A percentile compares a stretch with the other conserved stretches of the same genome.
phyloP scores from a whole-genome alignment of 768 basidiomycete genomes.

The Tricholoma sp. region DNA sequence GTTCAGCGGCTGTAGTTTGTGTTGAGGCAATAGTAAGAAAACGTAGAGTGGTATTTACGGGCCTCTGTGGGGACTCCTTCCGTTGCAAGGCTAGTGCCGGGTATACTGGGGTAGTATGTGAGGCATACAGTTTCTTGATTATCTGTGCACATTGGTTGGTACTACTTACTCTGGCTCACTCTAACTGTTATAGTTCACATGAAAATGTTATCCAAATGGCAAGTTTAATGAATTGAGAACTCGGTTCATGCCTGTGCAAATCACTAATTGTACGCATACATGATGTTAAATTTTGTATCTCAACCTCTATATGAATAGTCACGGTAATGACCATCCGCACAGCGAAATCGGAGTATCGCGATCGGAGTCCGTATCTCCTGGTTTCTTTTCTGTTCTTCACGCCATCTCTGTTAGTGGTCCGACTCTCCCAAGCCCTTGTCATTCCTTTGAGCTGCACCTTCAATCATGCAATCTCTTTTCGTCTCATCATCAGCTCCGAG shows the following conservation, averaged over 20 bases:
- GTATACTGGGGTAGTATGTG: conserved; percentile 74
- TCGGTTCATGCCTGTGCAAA: too few species aligned
- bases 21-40: conserved; percentile 26
- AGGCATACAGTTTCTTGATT: conserved; percentile 49
- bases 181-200: too few species aligned
- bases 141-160: too few species aligned
- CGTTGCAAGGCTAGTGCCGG: conserved; percentile 74
- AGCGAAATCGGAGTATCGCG: too few species aligned
- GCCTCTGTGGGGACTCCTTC: conserved; percentile 83
- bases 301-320: too few species aligned
- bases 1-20: conserved; percentile 3
- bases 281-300: too few species aligned
- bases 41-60: conserved; percentile 49
- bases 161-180: too few species aligned
- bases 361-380: too few species aligned
- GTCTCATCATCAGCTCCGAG: neutral
- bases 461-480: neutral
- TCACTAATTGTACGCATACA: too few species aligned
- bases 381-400: neutral
- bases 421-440: neutral
- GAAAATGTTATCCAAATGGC: too few species aligned
- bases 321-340: too few species aligned
- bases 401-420: neutral
- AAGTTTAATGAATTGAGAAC: too few species aligned
- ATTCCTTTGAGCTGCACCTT: neutral